phyloP scores from a whole-genome alignment of 2,329 filamentous ascomycete species.

The Cytospora chrysosperma region DNA sequence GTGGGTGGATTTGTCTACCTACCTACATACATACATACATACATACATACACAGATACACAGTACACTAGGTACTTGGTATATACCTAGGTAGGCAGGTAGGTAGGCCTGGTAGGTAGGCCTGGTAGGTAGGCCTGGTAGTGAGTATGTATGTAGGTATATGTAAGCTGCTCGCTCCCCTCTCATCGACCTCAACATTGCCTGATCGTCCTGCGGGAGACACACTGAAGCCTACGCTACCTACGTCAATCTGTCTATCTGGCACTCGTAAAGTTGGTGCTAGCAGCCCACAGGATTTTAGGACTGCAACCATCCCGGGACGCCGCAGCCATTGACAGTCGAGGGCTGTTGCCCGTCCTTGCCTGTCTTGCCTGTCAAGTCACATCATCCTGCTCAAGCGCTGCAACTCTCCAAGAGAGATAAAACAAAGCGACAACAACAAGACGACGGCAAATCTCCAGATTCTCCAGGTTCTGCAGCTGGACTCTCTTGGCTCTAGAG shows the following conservation, averaged over 20 bases:
- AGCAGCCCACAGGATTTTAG: constrained; percentile 1
- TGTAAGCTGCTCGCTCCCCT: no score
- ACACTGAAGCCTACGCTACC: no score
- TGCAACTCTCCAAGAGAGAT: constrained; percentile 2
- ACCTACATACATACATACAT: no score
- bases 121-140: no score
- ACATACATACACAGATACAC: no score
- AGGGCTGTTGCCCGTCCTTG: neutral
- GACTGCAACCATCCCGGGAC: constrained; percentile 6
- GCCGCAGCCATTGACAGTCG: neutral
- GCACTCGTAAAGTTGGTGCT: constrained; percentile 4
- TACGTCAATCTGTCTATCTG: constrained; percentile 16
- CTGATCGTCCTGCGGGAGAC: no score
- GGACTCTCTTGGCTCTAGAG: constrained; percentile 15
- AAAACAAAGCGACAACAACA: no score
- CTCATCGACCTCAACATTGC: no score
- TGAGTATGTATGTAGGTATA: no score
- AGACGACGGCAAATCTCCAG: constrained; percentile 3
- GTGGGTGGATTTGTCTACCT: neutral
- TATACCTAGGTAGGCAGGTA: no score
- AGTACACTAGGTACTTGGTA: no score
- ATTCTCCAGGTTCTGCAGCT: neutral
- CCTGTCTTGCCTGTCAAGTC: constrained; percentile 2
- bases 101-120: no score
- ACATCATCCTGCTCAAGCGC: constrained; percentile 16